Conservation (phyloP, 352 stramenopile genomes). For the Globisporangium irregulare region DNA sequence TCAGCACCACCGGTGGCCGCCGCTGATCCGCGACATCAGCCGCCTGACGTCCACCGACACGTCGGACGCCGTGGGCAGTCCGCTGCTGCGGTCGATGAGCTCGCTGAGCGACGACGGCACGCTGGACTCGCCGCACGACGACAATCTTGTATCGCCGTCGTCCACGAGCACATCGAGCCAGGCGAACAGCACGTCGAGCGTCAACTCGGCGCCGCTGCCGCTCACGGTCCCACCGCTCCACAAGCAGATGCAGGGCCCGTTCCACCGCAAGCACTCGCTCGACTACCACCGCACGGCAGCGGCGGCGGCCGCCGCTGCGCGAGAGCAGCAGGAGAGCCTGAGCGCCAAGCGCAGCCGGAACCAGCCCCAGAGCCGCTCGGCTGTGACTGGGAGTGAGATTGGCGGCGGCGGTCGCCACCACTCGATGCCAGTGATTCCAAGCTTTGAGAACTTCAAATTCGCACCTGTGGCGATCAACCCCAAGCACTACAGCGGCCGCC, state of each 20-base stretch:
- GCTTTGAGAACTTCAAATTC: conserved; percentile 33
- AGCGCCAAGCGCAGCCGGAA: conserved; percentile 3
- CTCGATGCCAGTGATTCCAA: conserved; percentile 58
- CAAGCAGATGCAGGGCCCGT: conserved; percentile 22
- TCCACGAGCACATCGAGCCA: conserved; percentile 52
- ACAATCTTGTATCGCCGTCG: conserved; percentile 57
- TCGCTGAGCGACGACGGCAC: conserved; percentile 37
- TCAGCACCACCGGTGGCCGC: conserved; percentile 9
- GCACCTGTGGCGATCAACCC: conserved; percentile 13
- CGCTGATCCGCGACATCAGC: conserved; percentile 10
- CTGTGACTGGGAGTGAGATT: neutral
- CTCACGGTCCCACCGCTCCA: conserved; percentile 14
- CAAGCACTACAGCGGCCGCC: conserved; percentile 17
- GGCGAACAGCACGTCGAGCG: conserved; percentile 26
- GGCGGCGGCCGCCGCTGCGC: conserved; percentile 16
- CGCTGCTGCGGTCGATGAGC: conserved; percentile 40
- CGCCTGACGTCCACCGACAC: conserved; percentile 21
- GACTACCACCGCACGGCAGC: conserved; percentile 25
- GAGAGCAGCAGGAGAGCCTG: conserved; percentile 25
- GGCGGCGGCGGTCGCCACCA: conserved; percentile 35
- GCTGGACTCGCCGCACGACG: conserved; percentile 39
- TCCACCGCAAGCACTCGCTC: conserved; percentile 41
- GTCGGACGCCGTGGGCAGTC: conserved; percentile 22
- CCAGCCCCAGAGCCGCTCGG: conserved; percentile 14
- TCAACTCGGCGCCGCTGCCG: conserved; percentile 29